Conservation (phyloP, 441 rosid species). For the Erysimum cheiri region DNA sequence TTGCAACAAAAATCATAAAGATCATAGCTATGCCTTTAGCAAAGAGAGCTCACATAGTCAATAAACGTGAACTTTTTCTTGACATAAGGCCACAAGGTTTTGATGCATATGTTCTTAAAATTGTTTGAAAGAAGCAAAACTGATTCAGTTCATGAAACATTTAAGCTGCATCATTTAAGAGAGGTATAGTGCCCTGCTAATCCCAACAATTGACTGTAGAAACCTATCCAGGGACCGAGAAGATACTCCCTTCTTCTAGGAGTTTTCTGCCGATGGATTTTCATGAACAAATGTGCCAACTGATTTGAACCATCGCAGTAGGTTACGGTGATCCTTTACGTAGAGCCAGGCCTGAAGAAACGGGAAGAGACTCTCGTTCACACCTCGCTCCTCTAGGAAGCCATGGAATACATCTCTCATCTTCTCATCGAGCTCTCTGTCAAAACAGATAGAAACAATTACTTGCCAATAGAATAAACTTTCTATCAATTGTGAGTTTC, state of each 20-base stretch:
- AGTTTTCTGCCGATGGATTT: slow-evolving; percentile 40
- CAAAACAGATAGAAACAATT: slow-evolving; percentile 12
- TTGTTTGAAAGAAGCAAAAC: slow-evolving; percentile 11
- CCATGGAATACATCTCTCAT: slow-evolving; percentile 78
- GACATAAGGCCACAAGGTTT: background rate
- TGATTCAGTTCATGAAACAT: slow-evolving; percentile 6
- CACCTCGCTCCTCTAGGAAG: slow-evolving; percentile 78
- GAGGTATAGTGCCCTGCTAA: slow-evolving; percentile 3
- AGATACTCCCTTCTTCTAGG: slow-evolving; percentile 19
- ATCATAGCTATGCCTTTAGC: background rate
- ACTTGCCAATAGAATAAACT: slow-evolving; percentile 1
- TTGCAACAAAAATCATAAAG: background rate
- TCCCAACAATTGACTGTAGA: background rate
- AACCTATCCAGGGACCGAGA: slow-evolving; percentile 14
- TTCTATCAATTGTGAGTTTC: background rate
- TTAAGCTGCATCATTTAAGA: slow-evolving; percentile 20
- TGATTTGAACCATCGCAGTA: slow-evolving; percentile 76
- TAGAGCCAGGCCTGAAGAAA: slow-evolving; percentile 95
- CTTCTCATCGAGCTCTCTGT: slow-evolving; percentile 69
- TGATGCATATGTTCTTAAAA: slow-evolving; percentile 2
- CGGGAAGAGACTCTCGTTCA: slow-evolving; percentile 73
- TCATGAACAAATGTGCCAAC: slow-evolving; percentile 65
- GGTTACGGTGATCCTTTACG: slow-evolving; percentile 78
- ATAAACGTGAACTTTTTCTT: background rate
- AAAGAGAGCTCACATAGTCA: background rate